Percentiles rank a stretch among this genome's conserved stretches.
These are phyloP conservation scores for Stipa capillata DNA, from an alignment of 176 grass and related monocot species.

Conservation along the genomic window DNA sequence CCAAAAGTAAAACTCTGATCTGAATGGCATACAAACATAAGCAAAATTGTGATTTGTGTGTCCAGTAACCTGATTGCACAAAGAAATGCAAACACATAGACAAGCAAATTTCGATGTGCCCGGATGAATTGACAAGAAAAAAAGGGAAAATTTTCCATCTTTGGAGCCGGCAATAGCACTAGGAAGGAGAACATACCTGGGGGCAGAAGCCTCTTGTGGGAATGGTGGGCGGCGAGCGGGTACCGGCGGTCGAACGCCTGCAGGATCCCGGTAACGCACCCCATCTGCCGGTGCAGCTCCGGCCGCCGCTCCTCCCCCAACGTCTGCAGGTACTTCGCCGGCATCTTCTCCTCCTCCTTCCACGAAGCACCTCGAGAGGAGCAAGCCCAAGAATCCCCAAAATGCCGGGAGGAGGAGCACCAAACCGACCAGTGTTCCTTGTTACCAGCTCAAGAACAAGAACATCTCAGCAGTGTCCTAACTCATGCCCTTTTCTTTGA, in stretches of 20 bases:
- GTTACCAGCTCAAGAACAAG: conserved; percentile 4
- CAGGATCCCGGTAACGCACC: conserved; percentile 87
- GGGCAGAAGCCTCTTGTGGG: conserved; percentile 37
- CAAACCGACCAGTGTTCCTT: neutral
- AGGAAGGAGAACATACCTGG: conserved; percentile 22
- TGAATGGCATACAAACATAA: neutral
- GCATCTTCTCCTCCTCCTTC: conserved; percentile 39
- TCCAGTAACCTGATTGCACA: neutral
- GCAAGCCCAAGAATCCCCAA: too few relatives aligned
- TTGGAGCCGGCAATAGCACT: neutral
- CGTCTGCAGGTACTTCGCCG: conserved; percentile 68
- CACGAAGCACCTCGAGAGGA: neutral
- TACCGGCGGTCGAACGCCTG: conserved; percentile 78
- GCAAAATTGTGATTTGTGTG: neutral
- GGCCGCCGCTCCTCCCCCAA: conserved; percentile 59
- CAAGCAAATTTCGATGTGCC: neutral
- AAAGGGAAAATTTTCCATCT: neutral
- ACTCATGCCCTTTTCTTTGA: neutral
- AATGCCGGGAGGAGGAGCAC: conserved; percentile 23
- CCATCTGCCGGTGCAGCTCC: conserved; percentile 65
- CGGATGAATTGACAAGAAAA: neutral
- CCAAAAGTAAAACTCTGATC: neutral
- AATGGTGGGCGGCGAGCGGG: conserved; percentile 28
- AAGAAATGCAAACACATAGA: neutral
- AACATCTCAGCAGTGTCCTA: neutral